Base-by-base conservation (phyloP, 805 yeast species). In the Lachancea fermentati region DNA sequence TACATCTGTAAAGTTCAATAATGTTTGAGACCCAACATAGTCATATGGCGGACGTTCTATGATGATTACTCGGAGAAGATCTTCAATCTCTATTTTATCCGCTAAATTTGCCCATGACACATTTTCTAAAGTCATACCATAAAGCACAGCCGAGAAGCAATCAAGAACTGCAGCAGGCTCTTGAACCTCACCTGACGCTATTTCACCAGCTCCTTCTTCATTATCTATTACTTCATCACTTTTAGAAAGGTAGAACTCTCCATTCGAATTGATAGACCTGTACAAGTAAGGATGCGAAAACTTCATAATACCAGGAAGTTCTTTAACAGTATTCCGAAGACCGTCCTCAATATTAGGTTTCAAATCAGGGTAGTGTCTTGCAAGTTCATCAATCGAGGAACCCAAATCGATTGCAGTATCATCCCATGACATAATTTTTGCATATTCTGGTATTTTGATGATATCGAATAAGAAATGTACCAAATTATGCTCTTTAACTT, bases 311-410 rank as follows among this genome's bases (percentile, higher is more conserved):
- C 70, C 69, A 0, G 83, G 77, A 6, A 78, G 56, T 6, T 64
- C 59, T 18, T 66, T 60, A 1, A 81, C 65, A n/a, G 80, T 47
- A 0, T 52, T 49, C 2, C 67, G 62, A 34, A 79, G 63, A 37
- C 76, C 75, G 3, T 67, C 60, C 37, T 76, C 60, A 16, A 88
- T 76, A 0, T 62, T 52, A 0, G 83, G 79, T 36, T 83, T 78
- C 44, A 87, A 66, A 2, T 73, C 77, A 1, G 95, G 85, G 53
- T 85, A 86, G 55, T 89, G 96, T 53, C 96, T 73, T 2, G 85
- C 79, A 35, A 88, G 62, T 49, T 85, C 94, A 55, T 88, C 96
- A 50, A 88, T 70, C 0, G 81, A 71, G 19, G 73, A 66, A 1
- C 94, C 95, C 13, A 85, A 56, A 22, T 70, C 69, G 11, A 72